phyloP scores from a whole-genome alignment of 257 asterid genomes.

The Primulina huaijiensis region DNA sequence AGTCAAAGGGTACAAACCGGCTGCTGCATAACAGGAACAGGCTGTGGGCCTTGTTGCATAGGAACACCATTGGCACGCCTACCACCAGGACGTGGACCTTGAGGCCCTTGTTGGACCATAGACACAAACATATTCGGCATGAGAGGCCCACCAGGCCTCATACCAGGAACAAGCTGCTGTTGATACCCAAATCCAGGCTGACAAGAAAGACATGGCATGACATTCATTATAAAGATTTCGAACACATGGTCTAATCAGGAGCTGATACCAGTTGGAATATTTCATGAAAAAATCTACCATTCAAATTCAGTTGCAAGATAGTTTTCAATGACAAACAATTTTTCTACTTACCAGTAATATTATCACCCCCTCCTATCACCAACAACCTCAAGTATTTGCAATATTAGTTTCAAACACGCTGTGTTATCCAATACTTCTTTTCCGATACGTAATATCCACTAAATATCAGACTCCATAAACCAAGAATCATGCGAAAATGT shows the following conservation, averaged over 20 bases:
- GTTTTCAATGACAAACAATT: not conserved
- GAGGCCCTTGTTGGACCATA: constrained; percentile 87
- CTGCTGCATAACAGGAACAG: constrained; percentile 78
- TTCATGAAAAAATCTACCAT: not conserved
- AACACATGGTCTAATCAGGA: not conserved
- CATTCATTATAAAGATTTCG: not conserved
- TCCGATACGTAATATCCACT: not conserved
- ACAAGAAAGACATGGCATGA: constrained; percentile 8
- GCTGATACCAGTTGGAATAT: not conserved
- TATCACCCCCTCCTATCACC: not conserved
- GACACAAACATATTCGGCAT: constrained; percentile 89
- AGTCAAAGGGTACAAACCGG: constrained; percentile 40
- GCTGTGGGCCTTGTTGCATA: constrained; percentile 79
- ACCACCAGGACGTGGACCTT: constrained; percentile 93
- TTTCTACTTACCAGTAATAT: not conserved
- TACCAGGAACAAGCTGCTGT: constrained; percentile 95
- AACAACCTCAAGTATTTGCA: no score
- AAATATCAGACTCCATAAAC: not conserved
- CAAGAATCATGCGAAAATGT: constrained; percentile 29
- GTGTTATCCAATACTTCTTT: not conserved
- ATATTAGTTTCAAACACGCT: not conserved
- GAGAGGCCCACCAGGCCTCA: constrained; percentile 89
- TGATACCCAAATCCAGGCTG: constrained; percentile 99
- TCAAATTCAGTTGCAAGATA: constrained; percentile 7
- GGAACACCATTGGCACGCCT: constrained; percentile 62